Base-by-base conservation (phyloP, 2,329 filamentous ascomycete genomes). In the Claviceps paspali region DNA sequence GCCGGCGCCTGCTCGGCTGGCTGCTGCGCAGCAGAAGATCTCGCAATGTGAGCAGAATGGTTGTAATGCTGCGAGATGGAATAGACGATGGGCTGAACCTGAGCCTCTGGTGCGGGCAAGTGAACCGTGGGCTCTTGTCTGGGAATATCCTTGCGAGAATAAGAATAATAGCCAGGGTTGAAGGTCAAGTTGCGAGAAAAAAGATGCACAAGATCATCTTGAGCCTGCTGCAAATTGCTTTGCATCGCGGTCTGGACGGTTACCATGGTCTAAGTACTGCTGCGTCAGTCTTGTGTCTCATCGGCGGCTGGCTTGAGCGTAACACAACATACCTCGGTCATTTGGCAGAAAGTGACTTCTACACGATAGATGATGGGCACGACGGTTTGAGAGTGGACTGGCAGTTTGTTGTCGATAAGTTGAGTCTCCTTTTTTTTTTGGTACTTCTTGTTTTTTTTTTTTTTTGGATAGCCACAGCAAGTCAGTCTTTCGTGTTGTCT, bases 11-110 rank as follows among this genome's bases (percentile, higher is more conserved):
- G 40, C 5, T 49, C 45, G 29, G 56, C 48, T 29, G 26, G 21
- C 32, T 51, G 50, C 42, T 45, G 52, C 41, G 44, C 49, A 41
- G 44, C 49, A 32, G 53, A 43, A 15, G 59, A 55, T 38, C 65
- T 63, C 15, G 46, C 43, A 22, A 50, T 53, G 53, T 92, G 83
- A 31, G 79, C 65, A 7, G 83, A 85, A 52, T 87, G 84, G 45
- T 80, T 79, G 56, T 93, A 93, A 56, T 93, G 85, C 51, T 83
- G 79, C 8, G 82, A 82, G 47, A 82, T 74, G 41, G 70, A 77
- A 61, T 91, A 92, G 43, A 71, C 65, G 44, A 83, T 78, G 33
- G 59, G 63, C 39, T 60, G 57, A 31, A 50, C 12, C n/a, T 26
- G 57, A 31, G 50, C 12, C n/a, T 26, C 18, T 27, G 31, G 43